Evolutionary conservation across 176 grass and related monocot genomes (phyloP), one percentile per base, ranked within the genome.

Genomic region (Bolboschoenus planiculmis): DNA sequence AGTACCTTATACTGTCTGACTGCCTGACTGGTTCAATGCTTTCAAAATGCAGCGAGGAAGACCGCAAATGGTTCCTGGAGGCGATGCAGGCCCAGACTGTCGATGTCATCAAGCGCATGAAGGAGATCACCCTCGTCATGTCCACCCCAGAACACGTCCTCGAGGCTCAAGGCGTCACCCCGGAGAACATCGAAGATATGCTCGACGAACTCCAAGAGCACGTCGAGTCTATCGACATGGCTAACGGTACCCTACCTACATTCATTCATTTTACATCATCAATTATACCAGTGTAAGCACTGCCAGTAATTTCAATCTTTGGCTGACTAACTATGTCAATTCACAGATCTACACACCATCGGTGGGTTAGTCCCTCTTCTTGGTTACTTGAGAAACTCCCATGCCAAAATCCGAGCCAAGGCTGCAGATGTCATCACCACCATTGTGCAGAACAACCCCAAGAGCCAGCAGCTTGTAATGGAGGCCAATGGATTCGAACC

Each of bases 71-170:
- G 96, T 99, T 99, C 53, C 87, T 90, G 88, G 93, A 99, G 75
- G 93, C 96, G 5, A 95, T 99, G 96, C 93, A 93, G 80, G 82
- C 74, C 1, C 94, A 95, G 31, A 95, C 89, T 0, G 1, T 99
- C 0, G 92, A 99, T 79, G 92, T 95, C 0, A 78, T 99, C 1
- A 84, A 88, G 83, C 87, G 96, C 67, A 99, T 95, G 96, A 93
- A 99, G 80, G 93, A 99, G 85, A 99, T 99, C 9, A 90, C 87
- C 4, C 89, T 83, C 44, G 96, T 99, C 73, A 95, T 99, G 96
- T 90, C 58, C 78, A 99, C 96, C 70, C 96, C 96, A 3, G 89
- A 93, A 43, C 84, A 95, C 74, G 89, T 99, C 68, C 53, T 95
- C 31, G 65, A 90, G 24, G 82, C 93, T 13, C 96, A 95, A 35